Conservation (phyloP, 768 basidiomycete species). For the Tephrocybe sp. region DNA sequence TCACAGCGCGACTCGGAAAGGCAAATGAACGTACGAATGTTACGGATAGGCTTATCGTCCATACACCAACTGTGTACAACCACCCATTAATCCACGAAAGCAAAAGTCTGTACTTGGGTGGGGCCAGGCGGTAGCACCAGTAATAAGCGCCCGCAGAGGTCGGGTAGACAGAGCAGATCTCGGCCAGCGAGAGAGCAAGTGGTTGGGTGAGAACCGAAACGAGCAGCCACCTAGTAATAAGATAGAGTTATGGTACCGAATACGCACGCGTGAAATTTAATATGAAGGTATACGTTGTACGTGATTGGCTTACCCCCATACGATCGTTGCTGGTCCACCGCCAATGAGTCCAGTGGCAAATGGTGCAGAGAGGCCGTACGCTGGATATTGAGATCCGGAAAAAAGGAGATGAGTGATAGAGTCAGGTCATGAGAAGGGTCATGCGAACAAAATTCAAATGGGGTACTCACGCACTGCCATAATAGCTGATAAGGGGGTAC, state of each 20-base stretch:
- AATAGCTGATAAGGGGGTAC: slow-evolving; percentile 40
- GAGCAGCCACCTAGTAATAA: slow-evolving; percentile 41
- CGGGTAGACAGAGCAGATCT: slow-evolving; percentile 59
- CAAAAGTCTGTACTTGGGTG: slow-evolving; percentile 47
- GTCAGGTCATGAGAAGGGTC: background rate
- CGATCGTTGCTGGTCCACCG: slow-evolving; percentile 54
- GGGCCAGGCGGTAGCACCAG: slow-evolving; percentile 61
- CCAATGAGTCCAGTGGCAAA: slow-evolving; percentile 52
- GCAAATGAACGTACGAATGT: slow-evolving; percentile 43
- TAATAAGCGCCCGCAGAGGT: slow-evolving; percentile 64
- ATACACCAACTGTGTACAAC: slow-evolving; percentile 66
- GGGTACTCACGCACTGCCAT: slow-evolving; percentile 56
- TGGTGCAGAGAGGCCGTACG: slow-evolving; percentile 54
- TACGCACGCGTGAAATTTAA: too few species aligned
- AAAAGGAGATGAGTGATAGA: background rate
- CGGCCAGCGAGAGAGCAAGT: slow-evolving; percentile 52
- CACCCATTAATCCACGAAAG: slow-evolving; percentile 69
- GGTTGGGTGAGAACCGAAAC: slow-evolving; percentile 46
- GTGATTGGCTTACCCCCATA: slow-evolving; percentile 54
- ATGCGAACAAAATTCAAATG: background rate
- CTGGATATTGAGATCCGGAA: slow-evolving; percentile 32
- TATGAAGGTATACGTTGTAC: too few species aligned
- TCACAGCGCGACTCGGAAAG: background rate
- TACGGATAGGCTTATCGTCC: slow-evolving; percentile 65
- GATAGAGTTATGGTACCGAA: background rate